Percentiles rank a stretch among this genome's conserved stretches.
These are phyloP conservation scores for Coffea eugenioides DNA, from an alignment of 257 asterid species.

Conservation along the genomic window DNA sequence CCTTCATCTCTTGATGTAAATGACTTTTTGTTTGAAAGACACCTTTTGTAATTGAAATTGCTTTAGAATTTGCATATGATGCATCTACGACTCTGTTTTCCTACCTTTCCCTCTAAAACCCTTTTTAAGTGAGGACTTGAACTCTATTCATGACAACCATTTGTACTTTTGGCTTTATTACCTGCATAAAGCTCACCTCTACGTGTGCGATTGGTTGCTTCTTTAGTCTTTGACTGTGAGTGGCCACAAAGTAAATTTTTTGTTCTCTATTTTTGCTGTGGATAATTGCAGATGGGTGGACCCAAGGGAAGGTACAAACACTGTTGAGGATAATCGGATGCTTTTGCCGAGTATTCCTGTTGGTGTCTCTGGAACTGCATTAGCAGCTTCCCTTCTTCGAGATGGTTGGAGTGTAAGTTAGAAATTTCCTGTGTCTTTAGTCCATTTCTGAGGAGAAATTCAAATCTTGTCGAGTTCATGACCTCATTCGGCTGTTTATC, in stretches of 20 bases:
- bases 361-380: conserved; percentile 93
- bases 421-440: neutral
- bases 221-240: neutral
- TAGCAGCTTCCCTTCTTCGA: conserved; percentile 94
- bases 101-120: neutral
- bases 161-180: neutral
- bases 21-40: neutral
- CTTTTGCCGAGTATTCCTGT: conserved; percentile 67
- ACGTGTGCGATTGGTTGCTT: neutral
- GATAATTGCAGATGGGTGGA: conserved; percentile 36
- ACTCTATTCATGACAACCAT: neutral
- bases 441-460: neutral
- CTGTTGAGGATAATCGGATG: conserved; percentile 56
- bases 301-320: conserved; percentile 36
- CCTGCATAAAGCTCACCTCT: neutral
- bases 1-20: no score
- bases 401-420: conserved; percentile 96
- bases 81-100: neutral
- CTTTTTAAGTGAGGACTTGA: neutral
- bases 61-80: neutral
- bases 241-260: neutral
- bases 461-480: neutral
- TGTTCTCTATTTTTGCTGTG: neutral
- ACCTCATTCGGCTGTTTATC: neutral
- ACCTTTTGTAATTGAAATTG: neutral